Percentiles rank a stretch among this genome's conserved stretches.
Conservation (phyloP, 495 filamentous ascomycete species). For the Penicillium simplicissimum region DNA sequence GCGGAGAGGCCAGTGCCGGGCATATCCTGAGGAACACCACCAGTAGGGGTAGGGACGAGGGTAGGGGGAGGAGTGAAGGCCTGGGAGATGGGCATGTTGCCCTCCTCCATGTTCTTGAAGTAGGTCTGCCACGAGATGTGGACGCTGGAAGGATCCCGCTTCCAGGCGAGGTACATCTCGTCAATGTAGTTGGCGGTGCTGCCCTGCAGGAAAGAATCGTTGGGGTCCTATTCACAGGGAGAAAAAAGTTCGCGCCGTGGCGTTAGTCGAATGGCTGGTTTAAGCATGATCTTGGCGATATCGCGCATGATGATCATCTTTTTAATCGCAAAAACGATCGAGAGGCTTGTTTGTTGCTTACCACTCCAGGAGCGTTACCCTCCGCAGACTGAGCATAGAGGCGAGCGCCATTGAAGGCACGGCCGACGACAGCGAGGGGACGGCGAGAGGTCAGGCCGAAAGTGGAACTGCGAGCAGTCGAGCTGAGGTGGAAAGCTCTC, state of each 20-base stretch:
- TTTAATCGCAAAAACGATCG: conserved; percentile 13
- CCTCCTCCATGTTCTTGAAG: conserved; percentile 98
- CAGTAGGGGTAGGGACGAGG: conserved; percentile 75
- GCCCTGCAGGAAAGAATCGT: conserved; percentile 91
- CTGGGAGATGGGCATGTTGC: conserved; percentile 94
- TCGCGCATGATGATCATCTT: conserved; percentile 13
- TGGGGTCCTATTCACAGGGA: conserved; percentile 62
- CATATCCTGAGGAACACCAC: conserved; percentile 73
- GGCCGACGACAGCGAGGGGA: conserved; percentile 45
- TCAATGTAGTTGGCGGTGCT: conserved; percentile 98
- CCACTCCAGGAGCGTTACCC: conserved; percentile 34
- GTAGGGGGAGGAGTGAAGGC: conserved; percentile 95
- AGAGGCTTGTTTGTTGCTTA: conserved; percentile 28
- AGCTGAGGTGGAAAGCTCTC: conserved; percentile 49
- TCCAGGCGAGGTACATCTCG: conserved; percentile 99
- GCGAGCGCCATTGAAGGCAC: conserved; percentile 39
- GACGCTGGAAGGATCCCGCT: conserved; percentile 86
- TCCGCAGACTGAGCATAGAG: conserved; percentile 60
- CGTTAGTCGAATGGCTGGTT: conserved; percentile 30
- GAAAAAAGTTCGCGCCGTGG: conserved; percentile 22
- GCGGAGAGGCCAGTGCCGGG: conserved; percentile 68
- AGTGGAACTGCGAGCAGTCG: conserved; percentile 47
- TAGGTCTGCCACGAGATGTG: conserved; percentile 99
- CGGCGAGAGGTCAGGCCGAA: conserved; percentile 46
- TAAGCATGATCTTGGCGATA: background rate